Percentiles rank a stretch among this genome's conserved stretches.
Conservation (phyloP, 2,329 filamentous ascomycete genomes). For the Monosporascus sp. region DNA sequence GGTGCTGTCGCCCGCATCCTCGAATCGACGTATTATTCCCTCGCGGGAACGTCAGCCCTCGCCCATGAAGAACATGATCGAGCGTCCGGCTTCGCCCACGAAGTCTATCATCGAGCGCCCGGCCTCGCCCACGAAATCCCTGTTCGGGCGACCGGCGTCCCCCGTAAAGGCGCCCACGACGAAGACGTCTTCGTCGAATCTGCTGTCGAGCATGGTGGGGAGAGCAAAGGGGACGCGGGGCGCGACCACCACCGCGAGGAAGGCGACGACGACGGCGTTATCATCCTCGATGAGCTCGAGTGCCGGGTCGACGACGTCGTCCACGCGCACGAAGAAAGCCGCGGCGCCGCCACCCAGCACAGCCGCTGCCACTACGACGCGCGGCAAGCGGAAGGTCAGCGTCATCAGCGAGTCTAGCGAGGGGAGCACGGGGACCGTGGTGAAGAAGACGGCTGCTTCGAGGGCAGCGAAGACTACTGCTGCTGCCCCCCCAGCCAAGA, state of each 20-base stretch:
- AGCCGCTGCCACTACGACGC: constrained; percentile 36
- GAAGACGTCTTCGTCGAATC: constrained; percentile 30
- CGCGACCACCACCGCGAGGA: constrained; percentile 37
- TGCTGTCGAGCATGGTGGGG: constrained; percentile 54
- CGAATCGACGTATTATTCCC: constrained; percentile 66
- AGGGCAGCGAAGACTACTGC: constrained; percentile 24
- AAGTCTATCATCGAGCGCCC: constrained; percentile 53
- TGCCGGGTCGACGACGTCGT: constrained; percentile 21
- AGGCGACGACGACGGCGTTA: constrained; percentile 38
- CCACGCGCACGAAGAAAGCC: constrained; percentile 29
- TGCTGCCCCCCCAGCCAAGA: constrained; percentile 36
- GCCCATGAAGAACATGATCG: constrained; percentile 51
- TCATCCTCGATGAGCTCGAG: constrained; percentile 38
- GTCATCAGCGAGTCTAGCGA: constrained; percentile 59
- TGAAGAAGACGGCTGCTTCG: constrained; percentile 42
- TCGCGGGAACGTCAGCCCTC: constrained; percentile 39
- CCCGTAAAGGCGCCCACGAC: constrained; percentile 33
- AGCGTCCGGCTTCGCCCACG: constrained; percentile 56
- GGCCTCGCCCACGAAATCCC: constrained; percentile 56
- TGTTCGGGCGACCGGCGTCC: constrained; percentile 32
- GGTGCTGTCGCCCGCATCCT: constrained; percentile 76
- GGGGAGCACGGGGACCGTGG: constrained; percentile 58
- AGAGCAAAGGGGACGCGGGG: constrained; percentile 51
- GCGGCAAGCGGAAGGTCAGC: constrained; percentile 49
- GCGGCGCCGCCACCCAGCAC: constrained; percentile 29